A percentile compares a stretch with the other conserved stretches of the same genome.
Evolutionary conservation across 2,329 filamentous ascomycete genomes (phyloP).

Genomic region (Pezizomycotina sp.): DNA sequence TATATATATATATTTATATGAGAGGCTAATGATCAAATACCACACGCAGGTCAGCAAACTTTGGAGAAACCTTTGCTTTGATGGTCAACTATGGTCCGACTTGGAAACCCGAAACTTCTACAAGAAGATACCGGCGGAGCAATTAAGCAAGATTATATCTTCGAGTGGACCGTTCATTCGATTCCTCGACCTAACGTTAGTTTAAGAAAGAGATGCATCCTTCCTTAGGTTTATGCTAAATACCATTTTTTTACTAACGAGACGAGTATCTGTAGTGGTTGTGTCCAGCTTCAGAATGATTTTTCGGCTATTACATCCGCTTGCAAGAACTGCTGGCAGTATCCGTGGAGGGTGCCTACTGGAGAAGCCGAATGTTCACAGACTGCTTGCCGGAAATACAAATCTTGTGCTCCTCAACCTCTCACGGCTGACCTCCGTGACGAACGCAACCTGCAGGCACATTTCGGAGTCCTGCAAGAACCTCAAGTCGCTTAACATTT

Average conservation of each 20-base stretch:
- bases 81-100: slow-evolving; percentile 81
- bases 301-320: slow-evolving; percentile 69
- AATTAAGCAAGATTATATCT: slow-evolving; percentile 68
- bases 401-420: slow-evolving; percentile 72
- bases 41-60: slow-evolving; percentile 35
- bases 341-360: slow-evolving; percentile 81
- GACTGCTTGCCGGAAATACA: slow-evolving; percentile 55
- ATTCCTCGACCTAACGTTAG: slow-evolving; percentile 59
- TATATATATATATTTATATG: neutral
- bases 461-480: slow-evolving; percentile 65
- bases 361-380: slow-evolving; percentile 58
- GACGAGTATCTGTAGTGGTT: slow-evolving; percentile 38
- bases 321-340: slow-evolving; percentile 78
- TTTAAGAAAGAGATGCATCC: neutral
- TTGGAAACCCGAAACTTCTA: slow-evolving; percentile 81
- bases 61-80: slow-evolving; percentile 74
- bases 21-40: too few relatives aligned
- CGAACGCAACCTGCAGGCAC: slow-evolving; percentile 71
- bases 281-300: slow-evolving; percentile 70
- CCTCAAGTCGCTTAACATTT: slow-evolving; percentile 73
- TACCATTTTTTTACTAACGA: slow-evolving; percentile 1
- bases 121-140: slow-evolving; percentile 65
- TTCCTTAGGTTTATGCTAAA: neutral
- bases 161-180: slow-evolving; percentile 78
- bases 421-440: slow-evolving; percentile 61